These are phyloP conservation scores for Epichloe gansuensis DNA, from an alignment of 2,329 filamentous ascomycete species.

Conservation along the genomic window DNA sequence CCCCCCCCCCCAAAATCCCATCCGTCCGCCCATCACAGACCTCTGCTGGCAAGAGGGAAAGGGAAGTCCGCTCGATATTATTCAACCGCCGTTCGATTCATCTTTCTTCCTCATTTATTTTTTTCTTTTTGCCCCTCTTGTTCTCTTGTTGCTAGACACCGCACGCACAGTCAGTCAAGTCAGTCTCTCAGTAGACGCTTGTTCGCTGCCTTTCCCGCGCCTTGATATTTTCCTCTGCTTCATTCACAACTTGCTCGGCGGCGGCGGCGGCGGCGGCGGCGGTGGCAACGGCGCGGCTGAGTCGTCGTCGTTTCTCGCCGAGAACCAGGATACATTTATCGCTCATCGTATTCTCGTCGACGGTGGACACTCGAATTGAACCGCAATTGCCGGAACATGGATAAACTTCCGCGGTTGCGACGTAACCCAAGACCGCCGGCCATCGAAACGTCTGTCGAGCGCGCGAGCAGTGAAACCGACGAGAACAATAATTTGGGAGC, in stretches of 20 bases:
- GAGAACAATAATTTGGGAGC: conserved; percentile 9
- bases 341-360: too few species aligned
- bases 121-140: not conserved
- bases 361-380: not conserved
- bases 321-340: too few species aligned
- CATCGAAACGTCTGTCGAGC: conserved; percentile 27
- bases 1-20: not conserved
- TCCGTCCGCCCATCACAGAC: not conserved
- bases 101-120: not conserved
- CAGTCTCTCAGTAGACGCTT: not conserved
- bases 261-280: too few species aligned
- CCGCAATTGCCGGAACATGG: conserved; percentile 19
- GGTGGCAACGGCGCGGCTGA: too few species aligned
- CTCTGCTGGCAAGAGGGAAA: conserved; percentile 7
- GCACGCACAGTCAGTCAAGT: not conserved
- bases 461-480: conserved; percentile 16
- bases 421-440: conserved; percentile 31
- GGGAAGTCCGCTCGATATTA: too few species aligned
- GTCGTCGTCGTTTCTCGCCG: too few species aligned
- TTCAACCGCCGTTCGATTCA: not conserved
- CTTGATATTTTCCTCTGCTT: too few species aligned
- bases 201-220: too few species aligned
- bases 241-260: too few species aligned
- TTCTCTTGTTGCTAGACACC: not conserved
- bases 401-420: conserved; percentile 29